phyloP scores from a whole-genome alignment of 2,329 filamentous ascomycete genomes.

The Ophiocordyceps robertsii region DNA sequence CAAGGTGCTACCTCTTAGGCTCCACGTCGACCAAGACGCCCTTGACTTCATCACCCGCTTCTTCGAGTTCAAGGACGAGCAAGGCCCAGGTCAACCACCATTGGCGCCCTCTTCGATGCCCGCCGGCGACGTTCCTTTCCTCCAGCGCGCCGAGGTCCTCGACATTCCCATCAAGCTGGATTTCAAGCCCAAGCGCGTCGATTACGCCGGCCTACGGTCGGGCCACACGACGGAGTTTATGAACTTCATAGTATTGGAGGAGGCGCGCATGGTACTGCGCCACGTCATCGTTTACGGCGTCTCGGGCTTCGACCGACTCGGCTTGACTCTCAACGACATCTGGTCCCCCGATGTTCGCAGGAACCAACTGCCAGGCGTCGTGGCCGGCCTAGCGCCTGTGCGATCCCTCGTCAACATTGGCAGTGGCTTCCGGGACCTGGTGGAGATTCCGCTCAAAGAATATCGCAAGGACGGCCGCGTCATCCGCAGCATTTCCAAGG shows the following conservation, averaged over 20 bases:
- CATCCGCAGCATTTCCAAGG: conserved; percentile 83
- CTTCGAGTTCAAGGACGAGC: conserved; percentile 91
- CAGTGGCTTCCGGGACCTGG: conserved; percentile 70
- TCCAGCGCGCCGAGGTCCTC: conserved; percentile 81
- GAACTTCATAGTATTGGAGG: conserved; percentile 92
- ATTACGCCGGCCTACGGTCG: conserved; percentile 83
- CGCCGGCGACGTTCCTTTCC: conserved; percentile 60
- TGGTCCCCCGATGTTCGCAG: conserved; percentile 90
- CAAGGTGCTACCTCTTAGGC: conserved; percentile 66
- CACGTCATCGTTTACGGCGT: conserved; percentile 91
- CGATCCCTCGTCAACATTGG: conserved; percentile 84
- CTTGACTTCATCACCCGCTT: conserved; percentile 95
- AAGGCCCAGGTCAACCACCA: conserved; percentile 36
- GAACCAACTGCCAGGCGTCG: conserved; percentile 78
- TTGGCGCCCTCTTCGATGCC: conserved; percentile 15
- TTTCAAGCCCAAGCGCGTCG: conserved; percentile 97
- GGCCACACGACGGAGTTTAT: conserved; percentile 96
- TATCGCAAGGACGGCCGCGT: conserved; percentile 91
- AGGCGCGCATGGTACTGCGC: conserved; percentile 70
- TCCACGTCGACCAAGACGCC: conserved; percentile 95
- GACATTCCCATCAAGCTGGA: conserved; percentile 73
- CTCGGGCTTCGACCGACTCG: conserved; percentile 78
- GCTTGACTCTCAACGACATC: conserved; percentile 82
- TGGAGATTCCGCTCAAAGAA: conserved; percentile 81
- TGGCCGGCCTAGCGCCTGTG: conserved; percentile 83